phyloP scores from a whole-genome alignment of 805 yeast species.

The Lipomyces sp. region DNA sequence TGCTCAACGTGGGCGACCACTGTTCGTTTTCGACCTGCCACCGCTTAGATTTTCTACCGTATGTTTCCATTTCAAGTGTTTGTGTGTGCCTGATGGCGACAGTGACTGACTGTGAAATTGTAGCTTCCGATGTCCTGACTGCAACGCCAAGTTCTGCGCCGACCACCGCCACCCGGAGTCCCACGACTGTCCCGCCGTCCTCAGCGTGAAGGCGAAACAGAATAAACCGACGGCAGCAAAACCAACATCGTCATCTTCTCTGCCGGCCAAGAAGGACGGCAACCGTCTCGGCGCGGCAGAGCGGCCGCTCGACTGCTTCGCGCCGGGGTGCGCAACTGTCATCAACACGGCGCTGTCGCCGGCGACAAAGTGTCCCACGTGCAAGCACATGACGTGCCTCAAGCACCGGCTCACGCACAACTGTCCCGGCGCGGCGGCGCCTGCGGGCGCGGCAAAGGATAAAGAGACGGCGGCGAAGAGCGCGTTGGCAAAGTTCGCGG shows the following conservation, averaged over 20 bases:
- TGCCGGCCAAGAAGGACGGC: no score
- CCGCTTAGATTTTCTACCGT: constrained; percentile 56
- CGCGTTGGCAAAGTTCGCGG: constrained; percentile 28
- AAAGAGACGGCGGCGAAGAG: constrained; percentile 6
- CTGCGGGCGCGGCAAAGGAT: constrained; percentile 1
- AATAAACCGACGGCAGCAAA: neutral
- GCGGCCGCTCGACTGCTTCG: constrained; percentile 27
- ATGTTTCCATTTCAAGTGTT: neutral
- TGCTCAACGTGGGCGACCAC: constrained; percentile 58
- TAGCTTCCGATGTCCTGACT: constrained; percentile 48
- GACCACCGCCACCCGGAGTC: constrained; percentile 46
- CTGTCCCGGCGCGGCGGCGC: constrained; percentile 23
- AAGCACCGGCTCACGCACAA: constrained; percentile 29
- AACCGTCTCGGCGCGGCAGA: no score
- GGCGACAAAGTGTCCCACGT: constrained; percentile 51
- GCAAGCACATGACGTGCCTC: constrained; percentile 42
- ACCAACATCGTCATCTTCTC: no score
- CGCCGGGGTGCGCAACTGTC: constrained; percentile 4
- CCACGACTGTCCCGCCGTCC: constrained; percentile 36
- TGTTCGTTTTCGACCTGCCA: constrained; percentile 47
- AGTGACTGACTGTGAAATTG: neutral
- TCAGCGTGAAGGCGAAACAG: no score
- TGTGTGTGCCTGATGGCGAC: neutral
- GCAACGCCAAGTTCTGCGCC: constrained; percentile 48
- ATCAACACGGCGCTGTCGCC: constrained; percentile 41